Base-by-base conservation (phyloP, 768 basidiomycete genomes). In the Boletus insuetus region DNA sequence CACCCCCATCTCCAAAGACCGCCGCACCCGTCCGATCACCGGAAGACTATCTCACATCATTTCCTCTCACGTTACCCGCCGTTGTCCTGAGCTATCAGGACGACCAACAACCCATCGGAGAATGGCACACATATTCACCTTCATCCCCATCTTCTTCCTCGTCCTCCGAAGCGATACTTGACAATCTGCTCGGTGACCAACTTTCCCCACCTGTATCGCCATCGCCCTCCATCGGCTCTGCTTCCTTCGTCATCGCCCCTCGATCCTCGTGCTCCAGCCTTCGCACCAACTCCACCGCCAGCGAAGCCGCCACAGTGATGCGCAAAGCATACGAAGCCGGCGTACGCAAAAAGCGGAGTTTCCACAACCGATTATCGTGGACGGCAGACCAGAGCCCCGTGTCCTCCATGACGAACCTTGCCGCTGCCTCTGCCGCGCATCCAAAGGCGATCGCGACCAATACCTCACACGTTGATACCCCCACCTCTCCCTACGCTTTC, bases 1-100 rank as follows among this genome's bases (percentile, higher is more conserved):
- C 44, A 13, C 47, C 54, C 3, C 41, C 48, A 1, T 50, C 47
- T 4, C 52, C 49, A 43, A 46, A 49, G 50, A n/a, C 45, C 17
- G 58, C 54, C 54, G 65, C 65, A 48, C 69, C 68, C 54, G 69
- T 61, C 10, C 70, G 72, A 46, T 66, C 69, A 10, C 71, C 74
- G 2, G 71, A 74, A 44, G 77, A 81, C 45, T 82, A 79, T 64
- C 73, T 79, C 38, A 77, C 77, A 47, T 79, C 83, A 2, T 79
- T 86, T 66, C 78, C 83, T 49, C 72, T 87, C 56, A 74, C 85
- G 47, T 71, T 87, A 14, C 83, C 84, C 17, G 64, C 74, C 62
- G 48, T 69, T 73, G 51, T 69, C 77, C 59, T 64, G 48, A 50
- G 58, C 53, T 45, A 54, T 57, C 56, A 67, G 63, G 64, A 71